A percentile compares a stretch with the other conserved stretches of the same genome.
phyloP scores from a whole-genome alignment of 768 basidiomycete species.

The Scleroderma citrinum region DNA sequence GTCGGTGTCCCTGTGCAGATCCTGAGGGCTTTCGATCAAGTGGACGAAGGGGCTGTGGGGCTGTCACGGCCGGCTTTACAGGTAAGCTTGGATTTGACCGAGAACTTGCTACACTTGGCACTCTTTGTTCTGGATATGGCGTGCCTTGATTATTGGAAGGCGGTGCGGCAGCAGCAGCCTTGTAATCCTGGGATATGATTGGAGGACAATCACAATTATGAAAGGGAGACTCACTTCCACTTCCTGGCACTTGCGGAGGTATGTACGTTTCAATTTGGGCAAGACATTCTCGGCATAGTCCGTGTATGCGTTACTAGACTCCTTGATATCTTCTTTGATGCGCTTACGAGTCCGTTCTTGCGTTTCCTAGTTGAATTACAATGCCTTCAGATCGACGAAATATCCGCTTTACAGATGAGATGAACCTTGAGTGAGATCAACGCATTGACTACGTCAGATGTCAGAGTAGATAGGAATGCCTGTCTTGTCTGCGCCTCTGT shows the following conservation, averaged over 20 bases:
- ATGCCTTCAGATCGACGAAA: slow-evolving; percentile 1
- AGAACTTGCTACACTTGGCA: slow-evolving; percentile 29
- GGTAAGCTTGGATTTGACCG: slow-evolving; percentile 43
- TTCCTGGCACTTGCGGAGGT: slow-evolving; percentile 81
- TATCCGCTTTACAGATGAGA: not conserved
- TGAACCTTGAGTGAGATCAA: slow-evolving; percentile 61
- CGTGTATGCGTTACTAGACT: slow-evolving; percentile 65
- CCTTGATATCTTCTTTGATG: slow-evolving; percentile 87
- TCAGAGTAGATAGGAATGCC: slow-evolving; percentile 70
- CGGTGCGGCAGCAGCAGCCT: slow-evolving; percentile 36
- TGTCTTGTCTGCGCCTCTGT: slow-evolving; percentile 77
- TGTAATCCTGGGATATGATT: slow-evolving; percentile 53
- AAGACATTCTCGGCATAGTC: slow-evolving; percentile 78
- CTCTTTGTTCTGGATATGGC: slow-evolving; percentile 28
- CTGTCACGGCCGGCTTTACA: slow-evolving; percentile 51
- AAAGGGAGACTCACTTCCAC: slow-evolving; percentile 56
- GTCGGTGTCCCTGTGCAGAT: slow-evolving; percentile 46
- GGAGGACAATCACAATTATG: slow-evolving; percentile 1
- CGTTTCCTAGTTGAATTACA: slow-evolving; percentile 51
- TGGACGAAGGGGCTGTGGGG: slow-evolving; percentile 70
- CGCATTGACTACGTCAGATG: slow-evolving; percentile 65
- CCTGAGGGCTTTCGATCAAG: slow-evolving; percentile 70
- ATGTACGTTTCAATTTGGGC: slow-evolving; percentile 74
- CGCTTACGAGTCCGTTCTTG: slow-evolving; percentile 90
- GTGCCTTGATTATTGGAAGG: slow-evolving; percentile 24